Conservation (phyloP, 2,329 filamentous ascomycete species). For the Monosporascus sp. region DNA sequence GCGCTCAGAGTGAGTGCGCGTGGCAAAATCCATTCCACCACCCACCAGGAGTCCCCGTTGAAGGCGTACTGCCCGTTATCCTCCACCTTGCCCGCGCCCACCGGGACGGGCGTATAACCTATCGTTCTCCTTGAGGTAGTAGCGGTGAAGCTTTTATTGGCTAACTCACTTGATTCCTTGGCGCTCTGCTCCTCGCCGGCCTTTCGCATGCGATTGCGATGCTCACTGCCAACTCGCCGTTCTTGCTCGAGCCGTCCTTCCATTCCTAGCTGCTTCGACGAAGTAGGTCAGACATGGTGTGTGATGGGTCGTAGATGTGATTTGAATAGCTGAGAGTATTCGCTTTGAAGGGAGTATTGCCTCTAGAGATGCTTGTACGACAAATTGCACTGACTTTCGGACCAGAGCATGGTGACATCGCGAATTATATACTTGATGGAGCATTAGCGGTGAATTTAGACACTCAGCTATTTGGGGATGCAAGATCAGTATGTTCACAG, state of each 20-base stretch:
- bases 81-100: neutral
- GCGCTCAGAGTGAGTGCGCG: neutral
- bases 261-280: neutral
- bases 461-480: too few relatives aligned
- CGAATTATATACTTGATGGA: too few relatives aligned
- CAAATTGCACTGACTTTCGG: too few relatives aligned
- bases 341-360: too few relatives aligned
- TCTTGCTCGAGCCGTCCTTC: neutral
- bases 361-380: too few relatives aligned
- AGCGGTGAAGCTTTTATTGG: too few relatives aligned
- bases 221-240: neutral
- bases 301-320: neutral
- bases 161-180: neutral
- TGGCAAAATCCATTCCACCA: neutral
- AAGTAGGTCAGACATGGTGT: neutral
- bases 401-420: too few relatives aligned
- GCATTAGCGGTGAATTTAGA: too few relatives aligned
- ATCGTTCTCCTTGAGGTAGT: neutral
- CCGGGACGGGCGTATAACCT: neutral
- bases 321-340: too few relatives aligned
- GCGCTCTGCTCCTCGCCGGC: neutral
- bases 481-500: too few relatives aligned
- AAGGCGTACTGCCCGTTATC: neutral
- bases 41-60: neutral
- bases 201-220: neutral